Percentiles rank a stretch among this genome's conserved stretches.
These are phyloP conservation scores for Chrysoporthe cubensis DNA, from an alignment of 2,329 filamentous ascomycete genomes.

Conservation along the genomic window DNA sequence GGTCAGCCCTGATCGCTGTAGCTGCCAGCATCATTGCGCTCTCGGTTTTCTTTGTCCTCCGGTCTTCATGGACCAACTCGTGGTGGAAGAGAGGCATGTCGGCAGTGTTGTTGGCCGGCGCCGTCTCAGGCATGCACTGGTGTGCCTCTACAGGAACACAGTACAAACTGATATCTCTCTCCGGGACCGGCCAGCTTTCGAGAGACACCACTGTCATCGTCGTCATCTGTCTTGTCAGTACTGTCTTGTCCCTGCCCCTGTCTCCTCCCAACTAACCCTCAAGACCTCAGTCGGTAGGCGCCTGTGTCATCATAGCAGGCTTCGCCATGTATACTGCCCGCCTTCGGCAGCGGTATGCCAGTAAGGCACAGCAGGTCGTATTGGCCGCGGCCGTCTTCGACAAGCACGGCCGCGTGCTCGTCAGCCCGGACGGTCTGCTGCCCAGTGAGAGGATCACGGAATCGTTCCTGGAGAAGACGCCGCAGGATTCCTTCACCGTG, in stretches of 20 bases:
- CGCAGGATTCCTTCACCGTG: slow-evolving; percentile 71
- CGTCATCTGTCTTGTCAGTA: slow-evolving; percentile 69
- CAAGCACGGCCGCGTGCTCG: slow-evolving; percentile 65
- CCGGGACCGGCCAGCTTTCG: slow-evolving; percentile 49
- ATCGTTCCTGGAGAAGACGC: slow-evolving; percentile 69
- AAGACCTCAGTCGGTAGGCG: slow-evolving; percentile 59
- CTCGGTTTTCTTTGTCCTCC: slow-evolving; percentile 76
- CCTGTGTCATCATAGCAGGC: slow-evolving; percentile 62
- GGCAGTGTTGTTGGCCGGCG: slow-evolving; percentile 69
- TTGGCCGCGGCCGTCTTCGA: slow-evolving; percentile 70
- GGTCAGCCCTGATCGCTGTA: slow-evolving; percentile 73
- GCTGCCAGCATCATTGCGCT: slow-evolving; percentile 72
- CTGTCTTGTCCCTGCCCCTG: slow-evolving; percentile 9
- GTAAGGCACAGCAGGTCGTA: slow-evolving; percentile 64
- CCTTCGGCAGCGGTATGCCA: slow-evolving; percentile 56
- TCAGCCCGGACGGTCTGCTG: slow-evolving; percentile 70
- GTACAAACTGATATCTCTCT: slow-evolving; percentile 61
- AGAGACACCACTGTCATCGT: slow-evolving; percentile 73
- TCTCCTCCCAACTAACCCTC: not conserved
- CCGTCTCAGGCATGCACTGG: slow-evolving; percentile 89
- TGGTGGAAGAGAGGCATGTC: slow-evolving; percentile 76
- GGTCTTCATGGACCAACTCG: slow-evolving; percentile 74
- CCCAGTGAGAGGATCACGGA: slow-evolving; percentile 79
- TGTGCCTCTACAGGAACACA: slow-evolving; percentile 72
- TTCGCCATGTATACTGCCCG: slow-evolving; percentile 59